These are phyloP conservation scores for Fomitopsis pinicola DNA, from an alignment of 1,284 basidiomycete genomes.

Conservation along the genomic window DNA sequence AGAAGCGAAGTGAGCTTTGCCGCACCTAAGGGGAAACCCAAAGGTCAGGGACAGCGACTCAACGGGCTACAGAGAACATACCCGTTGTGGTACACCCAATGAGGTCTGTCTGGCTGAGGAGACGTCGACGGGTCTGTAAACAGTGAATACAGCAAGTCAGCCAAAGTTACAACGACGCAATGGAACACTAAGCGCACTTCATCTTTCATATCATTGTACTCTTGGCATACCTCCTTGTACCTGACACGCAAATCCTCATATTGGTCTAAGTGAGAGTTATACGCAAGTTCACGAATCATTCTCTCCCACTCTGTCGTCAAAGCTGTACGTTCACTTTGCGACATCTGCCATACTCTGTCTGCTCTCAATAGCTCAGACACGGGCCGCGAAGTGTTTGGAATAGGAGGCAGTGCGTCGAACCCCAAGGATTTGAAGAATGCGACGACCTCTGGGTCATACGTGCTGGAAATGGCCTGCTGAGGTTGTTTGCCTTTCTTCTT, in stretches of 20 bases:
- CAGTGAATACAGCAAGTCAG: not conserved
- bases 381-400: conserved; percentile 12
- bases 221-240: conserved; percentile 27
- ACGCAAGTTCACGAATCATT: conserved; percentile 22
- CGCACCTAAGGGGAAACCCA: conserved; percentile 40
- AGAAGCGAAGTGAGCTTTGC: conserved; percentile 58
- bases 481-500: conserved; percentile 5
- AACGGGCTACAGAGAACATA: conserved; percentile 13
- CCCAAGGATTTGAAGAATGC: conserved; percentile 18
- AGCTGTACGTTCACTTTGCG: conserved; percentile 18
- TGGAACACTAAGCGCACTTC: conserved; percentile 22
- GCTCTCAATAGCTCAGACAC: conserved; percentile 11
- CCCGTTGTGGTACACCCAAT: conserved; percentile 73
- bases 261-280: conserved; percentile 31
- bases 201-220: conserved; percentile 33
- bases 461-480: no score
- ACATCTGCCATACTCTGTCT: conserved; percentile 25
- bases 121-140: conserved; percentile 15
- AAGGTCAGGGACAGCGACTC: not conserved
- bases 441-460: conserved; percentile 5
- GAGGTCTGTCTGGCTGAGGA: conserved; percentile 49
- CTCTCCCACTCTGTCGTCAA: conserved; percentile 22
- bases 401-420: conserved; percentile 13
- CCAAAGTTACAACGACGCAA: not conserved
- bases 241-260: conserved; percentile 30